These are phyloP conservation scores for Blastocladiella emersonii DNA, from an alignment of 371 early-diverging fungal genomes.

Conservation along the genomic window DNA sequence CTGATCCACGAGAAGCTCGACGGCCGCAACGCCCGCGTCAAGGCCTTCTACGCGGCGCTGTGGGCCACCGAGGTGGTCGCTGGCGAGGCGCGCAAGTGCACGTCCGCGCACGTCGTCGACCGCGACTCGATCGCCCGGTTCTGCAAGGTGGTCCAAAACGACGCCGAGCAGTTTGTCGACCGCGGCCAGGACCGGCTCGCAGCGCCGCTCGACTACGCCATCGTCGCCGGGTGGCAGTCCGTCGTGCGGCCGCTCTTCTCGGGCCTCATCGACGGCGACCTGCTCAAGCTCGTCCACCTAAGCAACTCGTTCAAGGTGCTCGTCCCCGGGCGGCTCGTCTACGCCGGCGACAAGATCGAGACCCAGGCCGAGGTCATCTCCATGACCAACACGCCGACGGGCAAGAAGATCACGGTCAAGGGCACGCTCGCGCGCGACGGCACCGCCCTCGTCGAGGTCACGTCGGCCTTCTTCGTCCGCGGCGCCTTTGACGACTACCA, in stretches of 20 bases:
- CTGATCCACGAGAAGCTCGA: slow-evolving; percentile 88
- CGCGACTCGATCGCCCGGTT: slow-evolving; percentile 60
- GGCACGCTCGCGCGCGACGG: slow-evolving; percentile 48
- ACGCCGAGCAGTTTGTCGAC: slow-evolving; percentile 72
- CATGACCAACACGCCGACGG: slow-evolving; percentile 68
- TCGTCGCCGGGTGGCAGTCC: slow-evolving; percentile 86
- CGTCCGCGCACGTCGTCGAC: slow-evolving; percentile 45
- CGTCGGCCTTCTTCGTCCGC: slow-evolving; percentile 81
- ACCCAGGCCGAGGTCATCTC: slow-evolving; percentile 62
- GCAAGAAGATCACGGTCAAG: slow-evolving; percentile 83
- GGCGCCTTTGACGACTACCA: slow-evolving; percentile 70
- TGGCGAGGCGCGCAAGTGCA: slow-evolving; percentile 32
- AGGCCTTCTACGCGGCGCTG: slow-evolving; percentile 75
- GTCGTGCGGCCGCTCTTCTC: slow-evolving; percentile 88
- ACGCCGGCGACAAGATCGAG: slow-evolving; percentile 71
- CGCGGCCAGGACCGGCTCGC: slow-evolving; percentile 42
- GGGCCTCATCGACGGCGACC: slow-evolving; percentile 84
- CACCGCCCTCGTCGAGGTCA: slow-evolving; percentile 57
- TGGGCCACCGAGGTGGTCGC: slow-evolving; percentile 58
- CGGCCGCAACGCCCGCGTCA: slow-evolving; percentile 83
- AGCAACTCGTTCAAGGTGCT: slow-evolving; percentile 85
- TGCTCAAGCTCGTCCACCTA: slow-evolving; percentile 81
- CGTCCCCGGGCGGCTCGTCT: slow-evolving; percentile 57
- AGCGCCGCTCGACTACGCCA: slow-evolving; percentile 90
- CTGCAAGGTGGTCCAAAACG: slow-evolving; percentile 78